These are phyloP conservation scores for Xanthoconium separans DNA, from an alignment of 1,284 basidiomycete species.

Conservation along the genomic window DNA sequence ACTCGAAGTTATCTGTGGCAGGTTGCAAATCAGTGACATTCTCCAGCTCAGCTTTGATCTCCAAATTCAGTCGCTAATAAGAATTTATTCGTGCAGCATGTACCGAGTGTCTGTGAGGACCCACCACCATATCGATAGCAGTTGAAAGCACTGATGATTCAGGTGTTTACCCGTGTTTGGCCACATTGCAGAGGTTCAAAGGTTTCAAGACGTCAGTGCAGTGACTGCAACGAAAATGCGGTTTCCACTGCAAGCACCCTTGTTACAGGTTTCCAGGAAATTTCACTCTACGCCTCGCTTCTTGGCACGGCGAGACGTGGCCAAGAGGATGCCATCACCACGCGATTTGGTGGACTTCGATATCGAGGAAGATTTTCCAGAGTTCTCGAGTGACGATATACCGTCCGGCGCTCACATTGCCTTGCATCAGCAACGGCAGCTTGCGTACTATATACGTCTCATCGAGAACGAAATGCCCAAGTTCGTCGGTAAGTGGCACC, in stretches of 20 bases:
- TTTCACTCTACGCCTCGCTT: constrained; percentile 22
- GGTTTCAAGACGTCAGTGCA: too few relatives aligned
- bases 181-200: background rate
- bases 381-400: constrained; percentile 58
- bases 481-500: constrained; percentile 64
- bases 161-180: constrained; percentile 33
- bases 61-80: constrained; percentile 54
- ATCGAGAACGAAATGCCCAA: constrained; percentile 84
- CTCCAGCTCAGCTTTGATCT: constrained; percentile 76
- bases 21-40: constrained; percentile 71
- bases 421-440: constrained; percentile 67
- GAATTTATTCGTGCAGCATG: background rate
- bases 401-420: constrained; percentile 67
- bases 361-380: constrained; percentile 30
- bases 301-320: constrained; percentile 26
- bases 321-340: constrained; percentile 28
- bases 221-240: constrained; percentile 18
- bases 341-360: constrained; percentile 32
- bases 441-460: constrained; percentile 72
- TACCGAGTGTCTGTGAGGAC: constrained; percentile 17
- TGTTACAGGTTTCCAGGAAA: constrained; percentile 10
- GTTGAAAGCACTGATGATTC: background rate
- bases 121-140: constrained; percentile 40
- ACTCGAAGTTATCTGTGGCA: constrained; percentile 65
- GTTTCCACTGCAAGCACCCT: constrained; percentile 10